Base-by-base conservation (phyloP, 345 rosid species). In the Lepidium africanum region DNA sequence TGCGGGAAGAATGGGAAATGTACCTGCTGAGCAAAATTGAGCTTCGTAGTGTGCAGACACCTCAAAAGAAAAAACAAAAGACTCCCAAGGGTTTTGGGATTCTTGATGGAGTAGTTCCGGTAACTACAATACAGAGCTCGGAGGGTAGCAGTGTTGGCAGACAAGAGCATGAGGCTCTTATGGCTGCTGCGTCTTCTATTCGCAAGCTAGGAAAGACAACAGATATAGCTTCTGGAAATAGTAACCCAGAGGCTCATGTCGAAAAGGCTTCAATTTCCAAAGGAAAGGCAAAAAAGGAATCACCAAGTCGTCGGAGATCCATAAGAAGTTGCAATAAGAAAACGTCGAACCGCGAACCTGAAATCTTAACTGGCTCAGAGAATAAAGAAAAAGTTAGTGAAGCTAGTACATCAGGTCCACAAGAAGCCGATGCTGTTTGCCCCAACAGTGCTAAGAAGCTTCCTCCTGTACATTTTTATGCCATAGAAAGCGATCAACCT, bases 1-100 rank as follows among this genome's bases (percentile, higher is more conserved):
- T 91, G 96, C 86, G 63, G 66, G 96, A 87, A 76, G 97, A 85
- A 78, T 94, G 99, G 97, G 84, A 85, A 82, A 89, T 87, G 70
- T 94, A 94, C 75, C 79, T 91, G 69, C 73, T 89, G 72, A 89
- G 95, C 86, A 91, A 91, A 79, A 84, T 86, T 37, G 90, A 91
- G 81, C 70, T 87, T 71, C 91, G 86, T 17, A 71, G 70, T 56
- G 63, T 85, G 62, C 95, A 82, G 75, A 75, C 79, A 40, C 91
- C 92, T 27, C 86, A 81, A 73, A 89, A 87, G 76, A 94, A 87
- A 82, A 92, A 87, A 68, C 70, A 81, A 61, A 91, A 83, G 69
- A 81, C 80, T 46, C 85, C 95, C 38, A 91, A 89, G 77, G 99
- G 99, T 72, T 86, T 85, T 76, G 99, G 99, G 61, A 82, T 94